Evolutionary conservation across 2,329 filamentous ascomycete species (phyloP).

Genomic region (Neonectria hederae): DNA sequence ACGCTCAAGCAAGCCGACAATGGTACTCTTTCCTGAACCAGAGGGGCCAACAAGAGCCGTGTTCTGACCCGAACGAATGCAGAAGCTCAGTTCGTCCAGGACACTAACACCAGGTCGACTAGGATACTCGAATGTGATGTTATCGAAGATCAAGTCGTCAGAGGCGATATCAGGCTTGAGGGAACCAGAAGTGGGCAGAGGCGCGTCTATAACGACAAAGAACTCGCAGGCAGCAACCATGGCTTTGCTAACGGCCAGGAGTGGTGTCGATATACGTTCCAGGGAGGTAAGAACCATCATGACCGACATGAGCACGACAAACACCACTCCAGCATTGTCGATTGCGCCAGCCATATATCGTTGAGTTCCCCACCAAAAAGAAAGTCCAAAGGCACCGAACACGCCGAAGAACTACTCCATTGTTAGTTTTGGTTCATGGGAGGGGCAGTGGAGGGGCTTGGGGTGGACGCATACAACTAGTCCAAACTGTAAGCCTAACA

Average conservation of each 20-base stretch:
- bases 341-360: constrained; percentile 48
- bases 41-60: constrained; percentile 76
- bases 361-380: constrained; percentile 56
- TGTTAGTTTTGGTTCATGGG: constrained; percentile 2
- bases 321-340: constrained; percentile 48
- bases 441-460: background rate
- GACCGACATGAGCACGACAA: constrained; percentile 51
- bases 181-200: constrained; percentile 28
- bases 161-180: constrained; percentile 36
- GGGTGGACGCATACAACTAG: constrained; percentile 24
- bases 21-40: constrained; percentile 75
- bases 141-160: constrained; percentile 58
- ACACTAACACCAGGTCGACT: constrained; percentile 32
- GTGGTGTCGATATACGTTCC: constrained; percentile 51
- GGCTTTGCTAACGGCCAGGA: constrained; percentile 48
- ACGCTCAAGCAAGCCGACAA: constrained; percentile 71
- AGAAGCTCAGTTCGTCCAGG: constrained; percentile 59
- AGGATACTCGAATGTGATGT: constrained; percentile 35
- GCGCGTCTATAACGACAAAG: constrained; percentile 44
- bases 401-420: constrained; percentile 43
- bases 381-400: constrained; percentile 50
- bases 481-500: constrained; percentile 28
- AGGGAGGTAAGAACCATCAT: constrained; percentile 50
- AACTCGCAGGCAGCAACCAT: constrained; percentile 44
- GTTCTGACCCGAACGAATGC: constrained; percentile 65